phyloP scores from a whole-genome alignment of 306 rosid species.

The Nissolia schottii region DNA sequence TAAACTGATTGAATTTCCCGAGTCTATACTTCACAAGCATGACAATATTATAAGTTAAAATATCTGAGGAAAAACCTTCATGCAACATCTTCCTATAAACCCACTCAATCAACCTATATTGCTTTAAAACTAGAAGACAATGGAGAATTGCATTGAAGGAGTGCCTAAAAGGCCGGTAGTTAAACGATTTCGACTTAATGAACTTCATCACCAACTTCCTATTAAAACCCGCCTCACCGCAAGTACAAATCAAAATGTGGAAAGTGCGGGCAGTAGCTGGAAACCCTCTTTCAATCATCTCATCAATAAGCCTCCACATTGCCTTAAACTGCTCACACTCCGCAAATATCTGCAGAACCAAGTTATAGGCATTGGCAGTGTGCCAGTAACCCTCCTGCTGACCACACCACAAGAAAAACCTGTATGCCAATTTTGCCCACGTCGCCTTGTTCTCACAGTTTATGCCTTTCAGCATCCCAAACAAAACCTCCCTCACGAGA shows the following conservation, averaged over 20 bases:
- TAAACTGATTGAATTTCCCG: conserved; percentile 77
- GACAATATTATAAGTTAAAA: conserved; percentile 71
- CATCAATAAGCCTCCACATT: conserved; percentile 80
- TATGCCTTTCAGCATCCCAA: conserved; percentile 51
- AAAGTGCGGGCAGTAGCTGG: conserved; percentile 66
- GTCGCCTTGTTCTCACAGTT: conserved; percentile 49
- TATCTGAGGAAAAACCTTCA: conserved; percentile 61
- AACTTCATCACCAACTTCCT: conserved; percentile 67
- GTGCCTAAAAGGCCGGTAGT: conserved; percentile 72
- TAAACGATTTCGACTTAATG: conserved; percentile 69
- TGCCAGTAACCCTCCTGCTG: conserved; percentile 59
- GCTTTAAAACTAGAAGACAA: conserved; percentile 56
- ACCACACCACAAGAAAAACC: conserved; percentile 78
- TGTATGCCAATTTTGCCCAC: conserved; percentile 71
- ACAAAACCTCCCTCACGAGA: conserved; percentile 77
- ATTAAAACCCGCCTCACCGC: conserved; percentile 76
- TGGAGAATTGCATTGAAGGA: conserved; percentile 77
- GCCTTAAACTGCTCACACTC: conserved; percentile 83
- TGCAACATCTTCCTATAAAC: conserved; percentile 74
- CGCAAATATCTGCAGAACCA: conserved; percentile 77
- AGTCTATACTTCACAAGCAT: conserved; percentile 76
- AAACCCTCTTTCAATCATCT: conserved; percentile 74
- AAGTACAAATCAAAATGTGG: conserved; percentile 66
- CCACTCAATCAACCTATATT: conserved; percentile 90
- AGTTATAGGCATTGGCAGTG: conserved; percentile 58